These are phyloP conservation scores for Acorus gramineus DNA, from an alignment of 106 monocot genomes.

Conservation along the genomic window DNA sequence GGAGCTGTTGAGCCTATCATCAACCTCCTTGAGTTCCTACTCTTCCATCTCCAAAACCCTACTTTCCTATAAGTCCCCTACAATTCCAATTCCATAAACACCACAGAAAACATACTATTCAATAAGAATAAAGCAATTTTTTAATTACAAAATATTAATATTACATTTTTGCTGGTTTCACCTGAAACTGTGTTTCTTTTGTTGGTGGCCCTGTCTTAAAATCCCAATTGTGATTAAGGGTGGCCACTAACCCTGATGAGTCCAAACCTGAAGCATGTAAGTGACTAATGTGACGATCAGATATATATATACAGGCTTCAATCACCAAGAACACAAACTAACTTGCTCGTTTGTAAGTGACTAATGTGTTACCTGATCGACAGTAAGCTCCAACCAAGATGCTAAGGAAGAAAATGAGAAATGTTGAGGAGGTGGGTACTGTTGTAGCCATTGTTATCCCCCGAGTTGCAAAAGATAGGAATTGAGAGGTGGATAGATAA, in stretches of 20 bases:
- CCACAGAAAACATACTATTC: background rate
- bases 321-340: no score
- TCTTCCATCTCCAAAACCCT: slow-evolving; percentile 5
- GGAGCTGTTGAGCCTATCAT: slow-evolving; percentile 85
- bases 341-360: no score
- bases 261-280: no score
- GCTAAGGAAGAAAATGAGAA: slow-evolving; percentile 8
- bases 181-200: no score
- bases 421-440: background rate
- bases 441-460: slow-evolving; percentile 6
- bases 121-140: background rate
- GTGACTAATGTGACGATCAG: no score
- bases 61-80: background rate
- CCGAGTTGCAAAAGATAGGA: slow-evolving; percentile 11
- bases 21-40: slow-evolving; percentile 28
- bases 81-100: no score
- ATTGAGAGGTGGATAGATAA: slow-evolving; percentile 19
- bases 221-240: no score
- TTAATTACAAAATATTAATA: background rate
- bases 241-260: no score
- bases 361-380: no score
- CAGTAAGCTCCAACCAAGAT: background rate
- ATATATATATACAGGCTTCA: no score
- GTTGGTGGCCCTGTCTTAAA: no score
- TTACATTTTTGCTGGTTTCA: no score